Conservation (phyloP, 2,329 filamentous ascomycete species). For the Dactylellina cionopaga region DNA sequence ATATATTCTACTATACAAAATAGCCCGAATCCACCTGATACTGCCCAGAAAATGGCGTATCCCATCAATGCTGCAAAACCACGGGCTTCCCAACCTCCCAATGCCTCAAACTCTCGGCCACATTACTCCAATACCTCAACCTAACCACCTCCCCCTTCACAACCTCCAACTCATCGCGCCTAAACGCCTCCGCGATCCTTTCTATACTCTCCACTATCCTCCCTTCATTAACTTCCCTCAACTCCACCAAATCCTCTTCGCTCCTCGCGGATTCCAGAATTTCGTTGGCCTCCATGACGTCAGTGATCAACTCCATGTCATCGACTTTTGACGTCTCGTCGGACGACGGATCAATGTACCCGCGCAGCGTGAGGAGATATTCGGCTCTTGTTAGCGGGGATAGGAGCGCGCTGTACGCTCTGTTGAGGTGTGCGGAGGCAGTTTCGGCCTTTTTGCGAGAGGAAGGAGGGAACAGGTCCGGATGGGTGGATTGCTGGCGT, state of each 20-base stretch:
- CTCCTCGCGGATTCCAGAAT: slow-evolving; percentile 74
- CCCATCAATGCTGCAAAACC: slow-evolving; percentile 69
- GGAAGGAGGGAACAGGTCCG: slow-evolving; percentile 69
- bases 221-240: slow-evolving; percentile 74
- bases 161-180: slow-evolving; percentile 70
- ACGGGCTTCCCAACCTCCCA: slow-evolving; percentile 83
- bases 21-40: no score
- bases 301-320: slow-evolving; percentile 75
- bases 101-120: slow-evolving; percentile 76
- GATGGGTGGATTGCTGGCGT: slow-evolving; percentile 80
- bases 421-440: slow-evolving; percentile 84
- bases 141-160: slow-evolving; percentile 78
- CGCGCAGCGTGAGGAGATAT: slow-evolving; percentile 78
- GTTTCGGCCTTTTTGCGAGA: slow-evolving; percentile 75
- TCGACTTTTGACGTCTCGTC: slow-evolving; percentile 79
- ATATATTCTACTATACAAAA: no score
- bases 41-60: no score
- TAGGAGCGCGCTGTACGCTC: slow-evolving; percentile 85
- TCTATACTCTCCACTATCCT: slow-evolving; percentile 73
- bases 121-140: slow-evolving; percentile 90
- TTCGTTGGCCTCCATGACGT: slow-evolving; percentile 82
- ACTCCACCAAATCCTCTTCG: slow-evolving; percentile 71
- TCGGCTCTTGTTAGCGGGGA: slow-evolving; percentile 85
- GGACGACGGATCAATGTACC: slow-evolving; percentile 75
- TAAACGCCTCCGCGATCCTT: slow-evolving; percentile 73